A percentile compares a stretch with the other conserved stretches of the same genome.
Evolutionary conservation across 1,284 basidiomycete genomes (phyloP).

Genomic region (Irpex sp.): DNA sequence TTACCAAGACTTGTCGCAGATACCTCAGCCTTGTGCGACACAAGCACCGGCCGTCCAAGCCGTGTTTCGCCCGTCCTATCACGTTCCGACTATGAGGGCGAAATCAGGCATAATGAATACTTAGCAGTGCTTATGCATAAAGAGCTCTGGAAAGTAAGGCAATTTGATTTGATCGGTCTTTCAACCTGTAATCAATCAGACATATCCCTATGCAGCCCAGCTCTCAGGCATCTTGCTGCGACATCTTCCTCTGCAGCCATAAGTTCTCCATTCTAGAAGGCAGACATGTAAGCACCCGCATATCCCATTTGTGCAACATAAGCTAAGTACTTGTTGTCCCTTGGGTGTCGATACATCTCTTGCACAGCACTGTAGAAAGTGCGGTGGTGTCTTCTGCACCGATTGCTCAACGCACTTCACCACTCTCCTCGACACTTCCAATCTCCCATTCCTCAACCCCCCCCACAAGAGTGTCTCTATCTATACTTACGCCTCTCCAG

Average conservation of each 20-base stretch:
- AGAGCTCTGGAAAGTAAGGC: background rate
- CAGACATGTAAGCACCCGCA: slow-evolving; percentile 47
- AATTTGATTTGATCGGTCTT: background rate
- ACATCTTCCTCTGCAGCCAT: slow-evolving; percentile 62
- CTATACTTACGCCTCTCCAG: slow-evolving; percentile 44
- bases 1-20: background rate
- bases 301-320: background rate
- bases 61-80: background rate
- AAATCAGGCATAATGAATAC: background rate
- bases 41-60: background rate
- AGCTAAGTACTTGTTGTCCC: slow-evolving; percentile 13
- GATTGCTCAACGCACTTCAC: slow-evolving; percentile 52
- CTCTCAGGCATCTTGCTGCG: slow-evolving; percentile 51
- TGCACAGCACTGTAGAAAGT: slow-evolving; percentile 68
- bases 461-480: slow-evolving; percentile 53
- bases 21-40: background rate
- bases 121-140: background rate
- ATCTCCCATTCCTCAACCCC: slow-evolving; percentile 59
- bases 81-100: background rate
- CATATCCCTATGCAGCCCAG: slow-evolving; percentile 65
- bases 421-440: slow-evolving; percentile 60
- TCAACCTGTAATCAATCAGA: background rate
- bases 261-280: slow-evolving; percentile 62
- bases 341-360: slow-evolving; percentile 14
- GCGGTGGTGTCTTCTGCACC: slow-evolving; percentile 64